These are phyloP conservation scores for Lentinus tigrinus DNA, from an alignment of 768 basidiomycete species.

Conservation along the genomic window DNA sequence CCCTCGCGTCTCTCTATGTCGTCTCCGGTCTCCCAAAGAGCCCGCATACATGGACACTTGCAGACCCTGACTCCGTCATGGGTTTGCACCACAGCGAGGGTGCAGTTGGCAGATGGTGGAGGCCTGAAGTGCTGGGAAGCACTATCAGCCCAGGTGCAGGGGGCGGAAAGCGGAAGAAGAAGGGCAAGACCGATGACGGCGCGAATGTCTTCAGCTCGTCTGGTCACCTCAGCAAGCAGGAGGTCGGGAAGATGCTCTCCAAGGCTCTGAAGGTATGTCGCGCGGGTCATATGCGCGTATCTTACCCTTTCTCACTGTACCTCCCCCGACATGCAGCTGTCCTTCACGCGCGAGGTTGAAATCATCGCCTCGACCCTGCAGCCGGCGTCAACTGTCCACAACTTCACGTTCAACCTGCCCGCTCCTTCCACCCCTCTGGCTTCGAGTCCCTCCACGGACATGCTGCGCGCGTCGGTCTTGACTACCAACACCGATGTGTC, in stretches of 20 bases:
- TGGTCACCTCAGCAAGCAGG: conserved; percentile 79
- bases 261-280: conserved; percentile 80
- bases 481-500: conserved; percentile 53
- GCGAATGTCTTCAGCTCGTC: conserved; percentile 67
- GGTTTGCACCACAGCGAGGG: conserved; percentile 82
- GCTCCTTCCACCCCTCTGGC: conserved; percentile 75
- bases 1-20: conserved; percentile 81
- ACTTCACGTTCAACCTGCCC: conserved; percentile 85
- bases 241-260: conserved; percentile 87
- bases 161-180: conserved; percentile 50
- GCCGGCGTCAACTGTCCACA: conserved; percentile 89
- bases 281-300: not conserved
- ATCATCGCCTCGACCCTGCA: conserved; percentile 94
- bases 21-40: conserved; percentile 88
- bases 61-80: conserved; percentile 78
- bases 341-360: conserved; percentile 89
- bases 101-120: conserved; percentile 87
- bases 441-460: conserved; percentile 67
- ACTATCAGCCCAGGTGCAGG: conserved; percentile 84
- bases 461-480: conserved; percentile 74
- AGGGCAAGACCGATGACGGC: conserved; percentile 61
- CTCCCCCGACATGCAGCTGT: conserved; percentile 51
- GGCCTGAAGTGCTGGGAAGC: conserved; percentile 87
- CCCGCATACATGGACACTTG: conserved; percentile 86
- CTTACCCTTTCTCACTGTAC: conserved; percentile 1